Conservation (phyloP, 179 eudicot species). For the Dionaea muscipula region DNA sequence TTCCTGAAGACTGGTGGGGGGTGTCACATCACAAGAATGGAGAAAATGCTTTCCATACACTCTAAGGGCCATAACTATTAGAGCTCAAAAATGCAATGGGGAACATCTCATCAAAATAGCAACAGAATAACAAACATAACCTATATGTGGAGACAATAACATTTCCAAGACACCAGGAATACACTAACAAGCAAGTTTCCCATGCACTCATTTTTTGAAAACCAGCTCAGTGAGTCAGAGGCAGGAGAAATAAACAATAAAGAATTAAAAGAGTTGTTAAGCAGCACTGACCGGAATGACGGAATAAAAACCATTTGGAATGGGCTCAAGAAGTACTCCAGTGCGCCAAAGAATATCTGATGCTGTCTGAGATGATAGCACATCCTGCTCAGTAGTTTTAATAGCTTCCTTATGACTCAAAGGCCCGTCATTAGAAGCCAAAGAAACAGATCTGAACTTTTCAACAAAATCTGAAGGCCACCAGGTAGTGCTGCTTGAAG, state of each 20-base stretch:
- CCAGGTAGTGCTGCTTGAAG: constrained; percentile 53
- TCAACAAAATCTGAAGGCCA: constrained; percentile 69
- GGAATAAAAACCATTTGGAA: constrained; percentile 92
- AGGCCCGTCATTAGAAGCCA: constrained; percentile 48
- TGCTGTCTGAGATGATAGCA: constrained; percentile 36
- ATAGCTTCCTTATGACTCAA: constrained; percentile 32
- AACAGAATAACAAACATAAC: too few species aligned
- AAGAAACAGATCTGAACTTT: constrained; percentile 61
- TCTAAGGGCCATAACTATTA: too few species aligned
- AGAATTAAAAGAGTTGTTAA: not conserved
- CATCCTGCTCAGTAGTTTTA: constrained; percentile 32
- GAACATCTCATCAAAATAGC: too few species aligned
- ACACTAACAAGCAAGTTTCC: not conserved
- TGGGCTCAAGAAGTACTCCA: constrained; percentile 70
- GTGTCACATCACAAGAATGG: too few species aligned
- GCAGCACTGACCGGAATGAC: constrained; percentile 60
- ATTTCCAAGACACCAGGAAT: too few species aligned
- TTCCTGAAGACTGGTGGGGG: too few species aligned
- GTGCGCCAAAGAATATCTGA: constrained; percentile 81
- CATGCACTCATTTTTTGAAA: not conserved
- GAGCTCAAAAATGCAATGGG: too few species aligned
- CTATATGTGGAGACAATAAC: too few species aligned
- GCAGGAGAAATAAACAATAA: not conserved
- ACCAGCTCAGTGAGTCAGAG: not conserved
- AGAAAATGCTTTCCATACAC: too few species aligned